Conservation (phyloP, 1,284 basidiomycete genomes). For the Sporisorium graminicola region DNA sequence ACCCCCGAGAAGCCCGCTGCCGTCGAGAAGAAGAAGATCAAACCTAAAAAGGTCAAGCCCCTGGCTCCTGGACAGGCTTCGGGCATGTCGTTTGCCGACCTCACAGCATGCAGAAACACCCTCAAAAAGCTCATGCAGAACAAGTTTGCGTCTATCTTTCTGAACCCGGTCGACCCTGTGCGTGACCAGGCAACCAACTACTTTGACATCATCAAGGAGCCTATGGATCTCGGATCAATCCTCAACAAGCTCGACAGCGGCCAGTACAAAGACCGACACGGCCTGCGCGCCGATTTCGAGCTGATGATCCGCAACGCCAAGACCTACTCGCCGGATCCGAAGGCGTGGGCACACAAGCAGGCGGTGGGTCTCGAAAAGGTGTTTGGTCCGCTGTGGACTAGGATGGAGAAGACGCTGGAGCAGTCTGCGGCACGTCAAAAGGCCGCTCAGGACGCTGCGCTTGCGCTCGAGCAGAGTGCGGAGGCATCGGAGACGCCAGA, state of each 20-base stretch:
- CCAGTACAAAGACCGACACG: slow-evolving; percentile 82
- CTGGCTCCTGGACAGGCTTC: slow-evolving; percentile 74
- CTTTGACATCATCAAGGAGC: slow-evolving; percentile 87
- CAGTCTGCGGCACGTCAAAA: slow-evolving; percentile 65
- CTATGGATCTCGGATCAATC: slow-evolving; percentile 95
- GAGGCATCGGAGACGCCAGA: slow-evolving; percentile 22
- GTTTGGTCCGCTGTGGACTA: slow-evolving; percentile 83
- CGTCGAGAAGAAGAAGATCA: slow-evolving; percentile 69
- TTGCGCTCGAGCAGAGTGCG: slow-evolving; percentile 25
- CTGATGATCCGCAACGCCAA: slow-evolving; percentile 91
- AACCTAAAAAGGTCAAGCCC: slow-evolving; percentile 68
- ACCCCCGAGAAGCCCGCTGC: slow-evolving; percentile 42
- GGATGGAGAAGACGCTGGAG: slow-evolving; percentile 67
- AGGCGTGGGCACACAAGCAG: slow-evolving; percentile 81
- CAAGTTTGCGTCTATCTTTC: slow-evolving; percentile 81
- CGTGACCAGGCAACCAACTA: slow-evolving; percentile 73
- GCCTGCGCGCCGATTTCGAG: slow-evolving; percentile 87
- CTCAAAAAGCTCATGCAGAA: slow-evolving; percentile 79
- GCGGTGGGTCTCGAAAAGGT: slow-evolving; percentile 82
- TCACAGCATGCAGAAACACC: slow-evolving; percentile 82
- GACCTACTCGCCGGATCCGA: slow-evolving; percentile 80
- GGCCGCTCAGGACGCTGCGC: slow-evolving; percentile 47
- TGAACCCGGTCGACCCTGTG: slow-evolving; percentile 81
- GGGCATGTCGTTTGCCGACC: slow-evolving; percentile 84
- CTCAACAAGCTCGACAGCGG: slow-evolving; percentile 87